Evolutionary conservation across 306 rosid species (phyloP), one percentile per base, ranked within the genome.

Genomic region (Vigna mungo): DNA sequence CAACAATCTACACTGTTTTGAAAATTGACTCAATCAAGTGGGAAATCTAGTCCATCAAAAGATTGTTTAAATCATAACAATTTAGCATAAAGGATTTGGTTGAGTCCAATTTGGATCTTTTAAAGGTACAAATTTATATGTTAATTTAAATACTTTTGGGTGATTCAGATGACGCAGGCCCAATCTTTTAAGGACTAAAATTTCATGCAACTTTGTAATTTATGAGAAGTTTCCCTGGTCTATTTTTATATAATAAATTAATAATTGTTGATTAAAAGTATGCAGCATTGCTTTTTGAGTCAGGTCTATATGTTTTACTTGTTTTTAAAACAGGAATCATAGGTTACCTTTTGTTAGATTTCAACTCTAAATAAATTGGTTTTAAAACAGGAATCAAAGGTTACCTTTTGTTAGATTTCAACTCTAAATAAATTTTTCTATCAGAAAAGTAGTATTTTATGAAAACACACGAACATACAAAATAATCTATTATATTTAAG

Each of bases 1-100:
- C 18, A 36, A 5, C 27, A 64, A 51, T 74, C n/a, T 62, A 63
- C 87, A 64, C 81, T 73, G 5, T 21, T 43, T 21, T 87, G 36
- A 64, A 60, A 34, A 48, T 75, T 51, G 81, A 69, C 63, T 36
- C 51, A 41, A 52, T 59, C 52, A 69, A 25, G 52, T 7, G 59
- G 67, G 67, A 68, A 56, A 15, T 36, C 46, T 39, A 51, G 41
- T 56, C 14, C 49, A 21, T 27, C 18, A 43, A 34, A 27, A 71
- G 30, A 30, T 44, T 43, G 23, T 58, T 17, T 73, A 9, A 73
- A 73, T 43, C 13, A 44, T 59, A 59, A 46, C 49, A 46, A 60
- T 58, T 74, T 58, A 43, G 46, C 8, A 30, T 59, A 74, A 54
- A 25, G 69, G 44, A 17, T 25, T 72, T 67, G 65, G 37, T 68